Evolutionary conservation across 306 rosid genomes (phyloP).

Genomic region (Pyrus pyrifolia): DNA sequence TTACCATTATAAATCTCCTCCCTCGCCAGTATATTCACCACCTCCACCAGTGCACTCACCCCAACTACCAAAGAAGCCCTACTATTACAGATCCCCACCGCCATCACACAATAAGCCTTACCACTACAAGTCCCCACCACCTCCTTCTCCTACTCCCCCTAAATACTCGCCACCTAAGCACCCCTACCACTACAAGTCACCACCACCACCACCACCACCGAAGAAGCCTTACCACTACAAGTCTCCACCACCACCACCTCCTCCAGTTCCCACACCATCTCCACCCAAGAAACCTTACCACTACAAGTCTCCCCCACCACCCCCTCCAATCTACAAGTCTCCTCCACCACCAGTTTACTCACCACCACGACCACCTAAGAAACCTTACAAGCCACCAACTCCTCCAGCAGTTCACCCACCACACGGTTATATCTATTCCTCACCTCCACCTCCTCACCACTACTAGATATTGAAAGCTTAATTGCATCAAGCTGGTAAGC

Average conservation of each 20-base stretch:
- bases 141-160: background rate
- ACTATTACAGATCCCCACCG: background rate
- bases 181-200: background rate
- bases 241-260: conserved; percentile 18
- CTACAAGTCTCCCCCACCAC: conserved; percentile 23
- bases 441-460: conserved; percentile 85
- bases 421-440: conserved; percentile 37
- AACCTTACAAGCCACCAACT: conserved; percentile 20
- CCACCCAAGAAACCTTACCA: conserved; percentile 4
- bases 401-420: conserved; percentile 37
- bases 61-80: background rate
- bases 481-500: conserved; percentile 30
- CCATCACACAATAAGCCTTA: background rate
- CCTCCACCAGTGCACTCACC: background rate
- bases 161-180: background rate
- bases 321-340: background rate
- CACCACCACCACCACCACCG: conserved; percentile 19
- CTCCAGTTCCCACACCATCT: background rate
- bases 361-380: conserved; percentile 13
- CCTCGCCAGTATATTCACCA: background rate
- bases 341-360: background rate
- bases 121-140: conserved; percentile 20
- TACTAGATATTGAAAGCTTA: conserved; percentile 24
- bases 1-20: background rate
- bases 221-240: conserved; percentile 13